phyloP scores from a whole-genome alignment of 2,329 filamentous ascomycete species.

The Exophiala dermatitidis region DNA sequence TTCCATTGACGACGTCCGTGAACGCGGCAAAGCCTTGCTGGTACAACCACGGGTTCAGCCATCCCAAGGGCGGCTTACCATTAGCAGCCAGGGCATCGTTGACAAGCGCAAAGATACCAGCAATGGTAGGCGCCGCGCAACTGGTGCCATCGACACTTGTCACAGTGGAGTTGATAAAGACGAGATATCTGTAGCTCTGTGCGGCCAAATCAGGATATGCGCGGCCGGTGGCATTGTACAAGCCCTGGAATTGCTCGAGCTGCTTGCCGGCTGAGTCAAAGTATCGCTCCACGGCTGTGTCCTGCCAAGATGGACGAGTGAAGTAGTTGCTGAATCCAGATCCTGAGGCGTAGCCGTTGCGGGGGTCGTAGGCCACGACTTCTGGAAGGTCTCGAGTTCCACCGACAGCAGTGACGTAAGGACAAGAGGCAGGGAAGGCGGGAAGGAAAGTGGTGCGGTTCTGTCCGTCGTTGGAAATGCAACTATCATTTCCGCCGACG shows the following conservation, averaged over 20 bases:
- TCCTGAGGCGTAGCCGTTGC: conserved; percentile 39
- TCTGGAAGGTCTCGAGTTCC: conserved; percentile 49
- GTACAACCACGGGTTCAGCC: conserved; percentile 57
- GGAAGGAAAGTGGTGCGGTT: conserved; percentile 51
- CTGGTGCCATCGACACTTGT: conserved; percentile 35
- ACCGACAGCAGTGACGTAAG: conserved; percentile 61
- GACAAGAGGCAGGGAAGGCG: conserved; percentile 60
- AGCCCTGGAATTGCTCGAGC: conserved; percentile 41
- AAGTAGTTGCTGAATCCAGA: conserved; percentile 50
- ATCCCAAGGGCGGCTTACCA: conserved; percentile 48
- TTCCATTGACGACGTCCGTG: conserved; percentile 40
- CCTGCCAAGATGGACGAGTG: conserved; percentile 43
- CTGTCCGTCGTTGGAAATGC: conserved; percentile 53
- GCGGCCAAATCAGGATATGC: conserved; percentile 55
- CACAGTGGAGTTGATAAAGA: conserved; percentile 38
- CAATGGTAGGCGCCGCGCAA: conserved; percentile 52
- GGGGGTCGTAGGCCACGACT: conserved; percentile 40
- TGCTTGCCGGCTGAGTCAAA: conserved; percentile 35
- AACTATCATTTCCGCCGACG: conserved; percentile 47
- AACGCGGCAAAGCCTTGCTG: conserved; percentile 41
- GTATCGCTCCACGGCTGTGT: conserved; percentile 40
- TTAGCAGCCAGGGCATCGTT: conserved; percentile 53
- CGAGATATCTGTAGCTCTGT: conserved; percentile 47
- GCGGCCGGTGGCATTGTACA: conserved; percentile 47
- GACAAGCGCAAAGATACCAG: conserved; percentile 53